Evolutionary conservation across 805 yeast species (phyloP), one percentile per base, ranked within the genome.

Genomic region (Wickerhamiella qilinensis): DNA sequence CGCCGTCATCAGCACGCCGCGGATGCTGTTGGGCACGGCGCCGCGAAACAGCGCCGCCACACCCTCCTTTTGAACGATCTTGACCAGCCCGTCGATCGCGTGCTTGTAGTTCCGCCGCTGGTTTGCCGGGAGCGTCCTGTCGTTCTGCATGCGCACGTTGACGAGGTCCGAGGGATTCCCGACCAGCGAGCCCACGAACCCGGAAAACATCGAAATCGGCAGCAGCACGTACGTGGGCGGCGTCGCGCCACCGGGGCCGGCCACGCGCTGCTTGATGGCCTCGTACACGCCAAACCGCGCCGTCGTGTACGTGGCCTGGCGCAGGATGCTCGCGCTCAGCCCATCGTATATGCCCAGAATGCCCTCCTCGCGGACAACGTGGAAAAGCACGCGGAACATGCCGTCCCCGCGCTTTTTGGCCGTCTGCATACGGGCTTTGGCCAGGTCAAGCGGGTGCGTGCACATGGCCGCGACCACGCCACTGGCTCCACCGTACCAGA

Each of bases 121-220:
- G 2, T 64, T 75, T 3, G 58, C 40, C 3, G 85, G 81, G 42
- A 80, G 62, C 0, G 85, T 62, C 5, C 78, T 72, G 52, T 83
- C 94, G 55, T 83, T 83, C 56, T 83, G 94, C 94, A 83, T 83
- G 59, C 94, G 70, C 45, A 83, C 80, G 49, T 83, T 83, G 29
- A 81, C 84, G 12, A 83, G 78, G 54, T 83, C 94, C 1, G 91
- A 74, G 3, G 94, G 93, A 53, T 83, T 83, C 18, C 94, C 94
- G 2, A 80, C 78, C 18, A 82, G 58, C 8, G 93, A 93, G 43
- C 94, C 94, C 41, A 74, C 57, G 20, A 77, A 80, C 38, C 94
- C 94, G 11, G 86, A 73, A n/a, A 78, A 46, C 91, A 83, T 81
- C 3, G 93, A 81, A 59, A 76, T 67, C 8, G 88, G 84, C 39